Percentiles rank a stretch among this genome's conserved stretches.
These are phyloP conservation scores for Hortiboletus campestris DNA, from an alignment of 768 basidiomycete genomes.

Conservation along the genomic window DNA sequence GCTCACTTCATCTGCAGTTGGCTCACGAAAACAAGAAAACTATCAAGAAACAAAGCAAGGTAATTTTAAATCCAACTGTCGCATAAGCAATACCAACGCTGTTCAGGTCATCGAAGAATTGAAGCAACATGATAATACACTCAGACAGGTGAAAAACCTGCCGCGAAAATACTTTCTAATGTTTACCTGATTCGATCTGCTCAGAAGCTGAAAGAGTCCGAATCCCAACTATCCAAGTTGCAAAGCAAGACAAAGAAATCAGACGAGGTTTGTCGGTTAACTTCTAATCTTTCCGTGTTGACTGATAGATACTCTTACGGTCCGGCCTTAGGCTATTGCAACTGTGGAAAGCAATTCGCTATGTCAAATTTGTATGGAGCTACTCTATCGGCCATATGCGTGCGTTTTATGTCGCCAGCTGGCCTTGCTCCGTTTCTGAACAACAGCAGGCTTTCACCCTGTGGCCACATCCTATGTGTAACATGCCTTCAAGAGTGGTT, in stretches of 20 bases:
- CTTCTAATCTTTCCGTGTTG: not conserved
- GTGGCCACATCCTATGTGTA: slow-evolving; percentile 77
- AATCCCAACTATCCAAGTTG: slow-evolving; percentile 42
- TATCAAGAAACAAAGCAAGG: slow-evolving; percentile 58
- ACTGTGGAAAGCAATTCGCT: slow-evolving; percentile 58
- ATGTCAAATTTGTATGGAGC: slow-evolving; percentile 79
- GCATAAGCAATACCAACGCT: not conserved
- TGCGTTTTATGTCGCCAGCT: slow-evolving; percentile 35
- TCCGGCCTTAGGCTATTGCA: slow-evolving; percentile 43
- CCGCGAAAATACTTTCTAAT: not conserved
- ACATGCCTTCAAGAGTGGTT: slow-evolving; percentile 78
- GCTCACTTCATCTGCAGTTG: slow-evolving; percentile 26
- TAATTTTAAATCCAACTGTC: slow-evolving; percentile 17
- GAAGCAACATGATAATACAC: slow-evolving; percentile 40
- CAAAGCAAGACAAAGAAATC: slow-evolving; percentile 48
- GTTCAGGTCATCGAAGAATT: slow-evolving; percentile 53
- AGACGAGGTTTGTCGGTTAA: slow-evolving; percentile 49
- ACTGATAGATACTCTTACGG: not conserved
- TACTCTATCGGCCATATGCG: slow-evolving; percentile 64
- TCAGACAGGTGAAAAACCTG: slow-evolving; percentile 35
- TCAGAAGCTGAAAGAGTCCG: slow-evolving; percentile 47
- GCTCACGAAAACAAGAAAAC: slow-evolving; percentile 47
- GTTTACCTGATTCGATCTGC: not conserved
- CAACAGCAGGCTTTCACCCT: slow-evolving; percentile 58
- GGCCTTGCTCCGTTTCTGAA: slow-evolving; percentile 5